Evolutionary conservation across 1,139 yeast species (phyloP).

Genomic region (Protomyces macrosporus): DNA sequence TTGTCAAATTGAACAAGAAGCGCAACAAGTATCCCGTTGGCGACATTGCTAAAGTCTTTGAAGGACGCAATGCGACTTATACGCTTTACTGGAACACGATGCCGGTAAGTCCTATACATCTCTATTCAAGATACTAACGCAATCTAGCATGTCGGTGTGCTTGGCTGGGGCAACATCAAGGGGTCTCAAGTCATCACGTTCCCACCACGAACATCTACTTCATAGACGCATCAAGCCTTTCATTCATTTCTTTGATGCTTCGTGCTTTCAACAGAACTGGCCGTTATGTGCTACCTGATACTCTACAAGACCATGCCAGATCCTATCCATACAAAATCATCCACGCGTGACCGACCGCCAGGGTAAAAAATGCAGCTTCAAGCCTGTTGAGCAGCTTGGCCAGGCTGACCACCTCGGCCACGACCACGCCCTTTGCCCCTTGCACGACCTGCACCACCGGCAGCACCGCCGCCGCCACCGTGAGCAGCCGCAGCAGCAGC

Average conservation of each 20-base stretch:
- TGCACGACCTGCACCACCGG: constrained; percentile 26
- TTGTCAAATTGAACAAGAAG: constrained; percentile 40
- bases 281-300: neutral
- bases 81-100: constrained; percentile 86
- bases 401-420: neutral
- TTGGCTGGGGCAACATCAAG: constrained; percentile 42
- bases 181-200: constrained; percentile 28
- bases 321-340: no score
- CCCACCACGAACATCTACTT: constrained; percentile 9
- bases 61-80: constrained; percentile 60
- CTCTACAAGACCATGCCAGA: no score
- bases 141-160: constrained; percentile 58
- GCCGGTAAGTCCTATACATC: constrained; percentile 44
- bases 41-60: constrained; percentile 54
- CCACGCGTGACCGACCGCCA: neutral
- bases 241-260: neutral
- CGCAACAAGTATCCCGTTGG: constrained; percentile 79
- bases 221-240: neutral
- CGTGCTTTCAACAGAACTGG: neutral
- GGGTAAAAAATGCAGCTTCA: neutral
- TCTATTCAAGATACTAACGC: neutral
- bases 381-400: neutral
- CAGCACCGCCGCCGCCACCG: neutral
- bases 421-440: constrained; percentile 24
- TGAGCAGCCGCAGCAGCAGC: neutral